phyloP scores from a whole-genome alignment of 352 stramenopile genomes.

The Globisporangium spiculum region DNA sequence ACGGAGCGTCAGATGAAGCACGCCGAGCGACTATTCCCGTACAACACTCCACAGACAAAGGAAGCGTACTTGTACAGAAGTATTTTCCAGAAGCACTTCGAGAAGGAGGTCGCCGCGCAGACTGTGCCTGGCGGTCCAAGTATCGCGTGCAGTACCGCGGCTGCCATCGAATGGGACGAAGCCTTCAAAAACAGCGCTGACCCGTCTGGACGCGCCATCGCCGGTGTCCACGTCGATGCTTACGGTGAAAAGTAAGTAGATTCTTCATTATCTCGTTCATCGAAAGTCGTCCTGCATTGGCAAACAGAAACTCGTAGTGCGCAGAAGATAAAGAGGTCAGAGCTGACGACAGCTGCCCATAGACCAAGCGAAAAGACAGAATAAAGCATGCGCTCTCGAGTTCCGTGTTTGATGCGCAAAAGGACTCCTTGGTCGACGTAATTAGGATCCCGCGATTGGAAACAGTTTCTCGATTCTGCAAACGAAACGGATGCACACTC shows the following conservation, averaged over 20 bases:
- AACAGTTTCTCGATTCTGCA: neutral
- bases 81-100: conserved; percentile 99
- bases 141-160: conserved; percentile 98
- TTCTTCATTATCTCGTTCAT: neutral
- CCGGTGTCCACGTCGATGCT: conserved; percentile 94
- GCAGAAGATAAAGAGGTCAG: neutral
- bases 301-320: conserved; percentile 1
- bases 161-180: conserved; percentile 97
- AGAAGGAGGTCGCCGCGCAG: conserved; percentile 93
- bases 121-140: conserved; percentile 97
- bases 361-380: conserved; percentile 7
- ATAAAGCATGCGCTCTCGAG: conserved; percentile 7
- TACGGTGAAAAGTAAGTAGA: conserved; percentile 55
- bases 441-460: neutral
- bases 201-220: conserved; percentile 92
- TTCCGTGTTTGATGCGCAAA: neutral
- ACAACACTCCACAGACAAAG: conserved; percentile 99
- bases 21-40: conserved; percentile 94
- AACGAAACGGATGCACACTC: conserved; percentile 7
- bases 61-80: conserved; percentile 94
- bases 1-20: conserved; percentile 95
- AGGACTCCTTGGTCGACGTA: neutral
- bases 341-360: neutral
- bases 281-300: neutral
- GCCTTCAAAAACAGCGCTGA: conserved; percentile 94